phyloP scores from a whole-genome alignment of 1,284 basidiomycete species.

The Leccinum ponderosum region DNA sequence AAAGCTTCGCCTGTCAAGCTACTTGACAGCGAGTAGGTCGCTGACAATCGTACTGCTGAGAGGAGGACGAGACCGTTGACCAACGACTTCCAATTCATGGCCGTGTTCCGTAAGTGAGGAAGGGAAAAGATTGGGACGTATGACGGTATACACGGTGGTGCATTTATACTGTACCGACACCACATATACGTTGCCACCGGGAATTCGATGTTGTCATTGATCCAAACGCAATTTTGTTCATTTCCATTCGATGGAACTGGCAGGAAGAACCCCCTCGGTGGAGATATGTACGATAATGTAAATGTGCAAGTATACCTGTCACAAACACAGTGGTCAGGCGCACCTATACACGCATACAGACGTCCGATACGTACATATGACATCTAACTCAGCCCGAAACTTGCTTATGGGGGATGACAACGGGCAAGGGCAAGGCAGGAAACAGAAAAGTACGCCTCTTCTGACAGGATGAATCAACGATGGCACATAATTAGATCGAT shows the following conservation, averaged over 20 bases:
- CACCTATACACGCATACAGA: background rate
- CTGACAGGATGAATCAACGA: background rate
- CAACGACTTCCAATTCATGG: slow-evolving; percentile 6
- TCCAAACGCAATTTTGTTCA: background rate
- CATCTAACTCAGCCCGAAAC: background rate
- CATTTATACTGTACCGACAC: background rate
- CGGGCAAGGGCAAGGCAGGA: background rate
- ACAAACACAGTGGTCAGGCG: background rate
- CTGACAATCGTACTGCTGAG: slow-evolving; percentile 4
- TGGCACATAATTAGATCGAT: background rate
- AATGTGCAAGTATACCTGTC: background rate
- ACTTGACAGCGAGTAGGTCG: slow-evolving; percentile 16
- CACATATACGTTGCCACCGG: background rate
- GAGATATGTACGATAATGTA: background rate
- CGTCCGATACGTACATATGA: background rate
- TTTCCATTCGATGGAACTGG: background rate
- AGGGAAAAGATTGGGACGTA: background rate
- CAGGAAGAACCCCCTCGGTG: background rate
- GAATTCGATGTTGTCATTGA: background rate
- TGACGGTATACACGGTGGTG: background rate
- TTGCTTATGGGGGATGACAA: background rate
- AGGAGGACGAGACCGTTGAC: slow-evolving; percentile 9
- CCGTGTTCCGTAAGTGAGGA: background rate
- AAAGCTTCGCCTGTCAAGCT: slow-evolving; percentile 18
- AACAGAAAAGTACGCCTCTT: background rate